Evolutionary conservation across 352 stramenopile species (phyloP).

Genomic region (Globisporangium apiculatum): DNA sequence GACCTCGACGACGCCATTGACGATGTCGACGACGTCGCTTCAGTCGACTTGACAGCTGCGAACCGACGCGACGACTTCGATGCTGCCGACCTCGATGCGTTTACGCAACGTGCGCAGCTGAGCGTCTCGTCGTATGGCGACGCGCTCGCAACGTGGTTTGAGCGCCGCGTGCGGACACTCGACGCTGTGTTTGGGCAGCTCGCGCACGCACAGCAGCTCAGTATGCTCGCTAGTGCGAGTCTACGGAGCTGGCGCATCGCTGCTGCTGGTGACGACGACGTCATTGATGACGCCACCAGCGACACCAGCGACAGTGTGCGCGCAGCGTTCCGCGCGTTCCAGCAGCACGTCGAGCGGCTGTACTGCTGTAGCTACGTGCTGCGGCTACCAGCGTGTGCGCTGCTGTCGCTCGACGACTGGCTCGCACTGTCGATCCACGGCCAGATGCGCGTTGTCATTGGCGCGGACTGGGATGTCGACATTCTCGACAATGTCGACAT

Average conservation of each 20-base stretch:
- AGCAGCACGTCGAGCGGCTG: constrained; percentile 44
- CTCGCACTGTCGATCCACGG: constrained; percentile 43
- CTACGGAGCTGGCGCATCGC: constrained; percentile 16
- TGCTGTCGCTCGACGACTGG: constrained; percentile 51
- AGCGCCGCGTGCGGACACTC: constrained; percentile 41
- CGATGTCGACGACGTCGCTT: constrained; percentile 2
- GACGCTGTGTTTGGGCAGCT: constrained; percentile 59
- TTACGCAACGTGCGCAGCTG: neutral
- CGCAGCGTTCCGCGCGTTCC: constrained; percentile 31
- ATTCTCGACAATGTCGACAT: neutral
- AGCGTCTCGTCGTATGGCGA: neutral
- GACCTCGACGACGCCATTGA: neutral
- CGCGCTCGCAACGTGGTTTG: constrained; percentile 46
- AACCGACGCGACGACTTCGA: constrained; percentile 38
- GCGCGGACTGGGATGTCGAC: constrained; percentile 8
- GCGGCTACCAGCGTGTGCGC: constrained; percentile 28
- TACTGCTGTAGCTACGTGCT: constrained; percentile 51
- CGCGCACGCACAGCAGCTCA: constrained; percentile 33
- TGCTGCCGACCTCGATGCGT: constrained; percentile 40
- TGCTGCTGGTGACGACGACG: constrained; percentile 7
- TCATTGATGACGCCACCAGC: constrained; percentile 10
- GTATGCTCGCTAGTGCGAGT: constrained; percentile 24
- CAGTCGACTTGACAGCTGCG: constrained; percentile 24
- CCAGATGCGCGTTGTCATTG: constrained; percentile 40
- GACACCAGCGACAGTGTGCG: no score